These are phyloP conservation scores for Erucastrum elatum DNA, from an alignment of 345 rosid species.

Conservation along the genomic window DNA sequence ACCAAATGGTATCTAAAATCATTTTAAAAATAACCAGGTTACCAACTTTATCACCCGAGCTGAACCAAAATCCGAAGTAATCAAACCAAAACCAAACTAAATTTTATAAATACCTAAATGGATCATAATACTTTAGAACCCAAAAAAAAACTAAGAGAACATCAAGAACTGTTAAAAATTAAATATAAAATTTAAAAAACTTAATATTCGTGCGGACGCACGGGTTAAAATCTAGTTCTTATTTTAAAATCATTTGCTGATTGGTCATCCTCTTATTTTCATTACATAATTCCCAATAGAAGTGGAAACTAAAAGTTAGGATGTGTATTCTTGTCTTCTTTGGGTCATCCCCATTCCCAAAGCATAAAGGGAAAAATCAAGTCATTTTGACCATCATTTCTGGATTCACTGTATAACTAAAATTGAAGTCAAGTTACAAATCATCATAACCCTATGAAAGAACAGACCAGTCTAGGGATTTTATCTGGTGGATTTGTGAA, in stretches of 20 bases:
- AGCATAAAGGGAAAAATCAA: background rate
- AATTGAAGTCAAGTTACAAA: background rate
- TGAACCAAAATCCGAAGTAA: too few species aligned
- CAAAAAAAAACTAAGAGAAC: too few species aligned
- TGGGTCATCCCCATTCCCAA: background rate
- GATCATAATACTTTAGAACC: too few species aligned
- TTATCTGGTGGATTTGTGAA: background rate
- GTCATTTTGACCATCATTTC: background rate
- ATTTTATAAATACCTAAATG: too few species aligned
- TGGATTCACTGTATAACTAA: background rate
- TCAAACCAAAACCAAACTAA: too few species aligned
- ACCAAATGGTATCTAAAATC: too few species aligned
- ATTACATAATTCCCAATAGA: background rate
- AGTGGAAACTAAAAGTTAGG: background rate
- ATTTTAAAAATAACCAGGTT: too few species aligned
- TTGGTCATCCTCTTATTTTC: background rate
- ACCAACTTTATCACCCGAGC: too few species aligned
- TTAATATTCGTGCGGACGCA: too few species aligned
- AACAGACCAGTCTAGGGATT: background rate
- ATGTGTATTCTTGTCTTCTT: background rate
- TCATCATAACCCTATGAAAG: background rate
- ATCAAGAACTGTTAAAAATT: too few species aligned
- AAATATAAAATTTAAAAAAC: too few species aligned
- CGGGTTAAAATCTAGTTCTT: too few species aligned
- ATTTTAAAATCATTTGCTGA: background rate